phyloP scores from a whole-genome alignment of 139 green algal genomes.

The Pycnococcus provasolii region DNA sequence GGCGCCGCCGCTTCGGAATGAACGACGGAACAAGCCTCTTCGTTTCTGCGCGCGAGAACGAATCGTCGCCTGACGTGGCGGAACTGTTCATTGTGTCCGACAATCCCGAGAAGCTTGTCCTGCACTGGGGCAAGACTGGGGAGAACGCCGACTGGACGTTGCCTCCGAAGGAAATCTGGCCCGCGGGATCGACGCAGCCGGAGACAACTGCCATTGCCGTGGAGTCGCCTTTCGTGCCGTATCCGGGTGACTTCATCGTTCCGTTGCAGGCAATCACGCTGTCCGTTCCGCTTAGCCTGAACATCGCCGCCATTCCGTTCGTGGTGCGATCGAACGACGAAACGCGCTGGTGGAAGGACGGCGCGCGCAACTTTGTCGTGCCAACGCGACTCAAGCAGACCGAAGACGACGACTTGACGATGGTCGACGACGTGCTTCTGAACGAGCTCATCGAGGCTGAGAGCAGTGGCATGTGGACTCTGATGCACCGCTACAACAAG shows the following conservation, averaged over 20 bases:
- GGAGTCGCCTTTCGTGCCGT: conserved; percentile 2
- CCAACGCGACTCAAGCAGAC: conserved; percentile 45
- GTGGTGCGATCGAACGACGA: conserved; percentile 58
- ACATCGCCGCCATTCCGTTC: conserved; percentile 8
- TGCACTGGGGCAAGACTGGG: conserved; percentile 13
- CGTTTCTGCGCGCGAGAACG: background rate
- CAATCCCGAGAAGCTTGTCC: background rate
- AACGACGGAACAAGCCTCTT: too few species aligned
- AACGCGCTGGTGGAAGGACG: conserved; percentile 76
- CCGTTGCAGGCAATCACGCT: background rate
- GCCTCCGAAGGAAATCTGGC: background rate
- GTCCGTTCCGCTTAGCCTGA: background rate
- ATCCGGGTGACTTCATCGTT: background rate
- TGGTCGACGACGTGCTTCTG: conserved; percentile 15
- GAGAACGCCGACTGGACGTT: conserved; percentile 12
- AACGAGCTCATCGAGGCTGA: conserved; percentile 29
- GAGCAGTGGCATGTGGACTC: conserved; percentile 52
- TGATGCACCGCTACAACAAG: conserved; percentile 75
- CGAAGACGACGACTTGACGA: conserved; percentile 1
- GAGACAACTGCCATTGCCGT: background rate
- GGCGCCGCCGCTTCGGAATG: too few species aligned
- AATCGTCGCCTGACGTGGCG: background rate
- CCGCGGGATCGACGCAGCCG: background rate
- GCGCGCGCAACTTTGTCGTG: conserved; percentile 59
- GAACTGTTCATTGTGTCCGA: background rate